Evolutionary conservation across 768 basidiomycete genomes (phyloP), one percentile per base, ranked within the genome.

Genomic region (Gloeophyllum trabeum): DNA sequence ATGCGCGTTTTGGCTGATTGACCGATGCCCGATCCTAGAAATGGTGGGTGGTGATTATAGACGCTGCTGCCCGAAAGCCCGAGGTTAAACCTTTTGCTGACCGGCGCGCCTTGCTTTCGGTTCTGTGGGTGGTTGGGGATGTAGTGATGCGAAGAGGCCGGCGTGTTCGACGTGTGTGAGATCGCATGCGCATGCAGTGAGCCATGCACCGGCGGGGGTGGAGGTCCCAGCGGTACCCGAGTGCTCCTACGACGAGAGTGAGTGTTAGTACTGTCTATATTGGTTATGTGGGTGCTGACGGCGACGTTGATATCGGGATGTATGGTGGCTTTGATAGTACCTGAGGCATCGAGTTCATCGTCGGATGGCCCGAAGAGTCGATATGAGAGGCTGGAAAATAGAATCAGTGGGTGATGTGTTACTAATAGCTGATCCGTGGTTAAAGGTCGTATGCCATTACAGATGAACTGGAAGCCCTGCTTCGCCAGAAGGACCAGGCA

Each of bases 141-240:
- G 43, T 46, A 86, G 83, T 55, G 84, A 87, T 51, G 81, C 83
- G 5, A 77, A 80, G 53, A 64, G 78, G 32, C 84, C 84, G 4
- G n/a, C n/a, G n/a, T 86, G 84, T 53, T 78, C 82, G 21, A 86
- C 84, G 2, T 86, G 84, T 53, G 65, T 78, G 44, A 74, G 83
- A 24, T 85, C 82, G 18, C 81, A 84, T 64, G 68, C 78, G 1
- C 79, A 85, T 61, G 74, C 80, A 5, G 54, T 73, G 41, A 67
- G 71, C 10, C 81, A 81, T 59, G 72, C 79, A 10, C 65, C 73
- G 1, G 67, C 79, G 21, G 79, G 76, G 30, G 63, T 65, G 2
- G 61, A 62, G 36, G 51, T 79, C 35, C 76, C 81, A 1, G 53
- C 70, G 1, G 63, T 61, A 36, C 81, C 79, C 7, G 77, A 81